Base-by-base conservation (phyloP, 1,284 basidiomycete species). In the Boletus mariae region DNA sequence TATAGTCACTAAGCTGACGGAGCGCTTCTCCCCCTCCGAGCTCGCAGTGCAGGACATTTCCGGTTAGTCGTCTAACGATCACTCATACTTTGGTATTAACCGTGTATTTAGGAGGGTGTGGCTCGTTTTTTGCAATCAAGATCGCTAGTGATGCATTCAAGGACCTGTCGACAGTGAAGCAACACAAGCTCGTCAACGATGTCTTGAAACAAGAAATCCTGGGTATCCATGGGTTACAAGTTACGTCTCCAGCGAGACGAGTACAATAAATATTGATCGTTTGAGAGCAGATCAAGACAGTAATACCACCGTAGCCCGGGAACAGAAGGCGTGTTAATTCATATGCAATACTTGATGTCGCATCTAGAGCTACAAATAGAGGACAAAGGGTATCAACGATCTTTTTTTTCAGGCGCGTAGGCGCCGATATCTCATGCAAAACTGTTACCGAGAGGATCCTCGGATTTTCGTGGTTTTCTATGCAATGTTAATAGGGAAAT, bases 221-320 rank as follows among this genome's bases (percentile, higher is more conserved):
- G 63, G 87, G 81, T 23, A 96, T 98, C 57, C 96, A 99, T 70
- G 96, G 96, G 1, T 73, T 99, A 28, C 95, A 98, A 79, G 97
- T 95, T 57, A 48, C 83, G 61, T 26, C 13, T 15, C 34, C 5
- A 11, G 37, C 8, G 6, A 45, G 40, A 45, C 31, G 44, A 25
- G 17, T 5, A 4, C 1, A 17, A 38, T 17, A 26, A 17, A 29
- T 9, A 23, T 20, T 67, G 40, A 69, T 28, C 17, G 20, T 58
- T 37, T 56, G 15, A 37, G 25, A 52, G 54, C 41, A 67, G 69
- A 62, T 68, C 46, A 70, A 67, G 49, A 67, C 66, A 20, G 57
- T 57, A 29, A 59, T 58, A 56, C 66, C 66, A 41, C 49, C 66
- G 37, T 66, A 58, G 49, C 47, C 20, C 34, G 37, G 11, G 47